Evolutionary conservation across 345 rosid genomes (phyloP).

Genomic region (Acer yangbiense): DNA sequence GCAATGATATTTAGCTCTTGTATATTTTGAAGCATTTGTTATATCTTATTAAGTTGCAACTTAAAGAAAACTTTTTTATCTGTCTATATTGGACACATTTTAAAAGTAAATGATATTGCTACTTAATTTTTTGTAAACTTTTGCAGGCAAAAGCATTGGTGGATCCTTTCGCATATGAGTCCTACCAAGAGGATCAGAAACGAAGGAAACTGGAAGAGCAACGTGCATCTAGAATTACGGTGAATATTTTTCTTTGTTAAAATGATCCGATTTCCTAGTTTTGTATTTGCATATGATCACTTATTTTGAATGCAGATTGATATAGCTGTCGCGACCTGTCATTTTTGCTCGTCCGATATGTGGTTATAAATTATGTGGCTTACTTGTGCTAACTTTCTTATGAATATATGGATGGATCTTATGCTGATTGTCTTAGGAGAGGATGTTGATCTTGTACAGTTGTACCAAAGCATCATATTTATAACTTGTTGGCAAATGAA

Average conservation of each 20-base stretch:
- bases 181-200: constrained; percentile 61
- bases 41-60: background rate
- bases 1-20: background rate
- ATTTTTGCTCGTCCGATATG: background rate
- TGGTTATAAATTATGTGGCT: background rate
- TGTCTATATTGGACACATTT: background rate
- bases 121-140: constrained; percentile 3
- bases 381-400: background rate
- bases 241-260: constrained; percentile 34
- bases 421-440: background rate
- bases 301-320: background rate
- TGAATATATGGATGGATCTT: background rate
- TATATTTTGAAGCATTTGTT: background rate
- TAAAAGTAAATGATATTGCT: background rate
- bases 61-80: background rate
- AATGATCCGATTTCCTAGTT: too few species aligned
- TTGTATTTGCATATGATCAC: background rate
- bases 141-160: constrained; percentile 68
- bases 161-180: constrained; percentile 72
- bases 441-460: background rate
- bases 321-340: background rate
- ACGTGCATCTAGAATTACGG: constrained; percentile 70
- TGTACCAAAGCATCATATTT: background rate
- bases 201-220: constrained; percentile 61
- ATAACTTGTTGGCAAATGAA: background rate